phyloP scores from a whole-genome alignment of 352 stramenopile species.

The Pythium folliculosum region DNA sequence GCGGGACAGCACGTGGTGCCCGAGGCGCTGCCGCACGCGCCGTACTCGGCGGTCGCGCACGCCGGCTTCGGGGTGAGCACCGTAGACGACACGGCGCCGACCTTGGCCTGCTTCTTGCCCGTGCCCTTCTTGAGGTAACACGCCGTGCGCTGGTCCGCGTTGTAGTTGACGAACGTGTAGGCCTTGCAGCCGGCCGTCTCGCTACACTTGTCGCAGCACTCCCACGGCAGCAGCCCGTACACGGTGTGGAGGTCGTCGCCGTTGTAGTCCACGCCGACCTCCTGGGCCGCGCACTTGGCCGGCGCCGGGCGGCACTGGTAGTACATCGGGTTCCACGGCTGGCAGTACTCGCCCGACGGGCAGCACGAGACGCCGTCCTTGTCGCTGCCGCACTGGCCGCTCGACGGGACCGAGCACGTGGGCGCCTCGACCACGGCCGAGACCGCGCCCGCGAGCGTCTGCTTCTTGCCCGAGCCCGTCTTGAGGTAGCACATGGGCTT shows the following conservation, averaged over 20 bases:
- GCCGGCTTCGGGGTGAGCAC: conserved; percentile 14
- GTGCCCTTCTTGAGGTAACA: conserved; percentile 4
- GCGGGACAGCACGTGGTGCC: conserved; percentile 26
- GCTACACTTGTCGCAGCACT: conserved; percentile 33
- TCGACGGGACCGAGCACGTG: conserved; percentile 6
- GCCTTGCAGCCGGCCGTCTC: conserved; percentile 3
- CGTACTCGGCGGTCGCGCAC: conserved; percentile 10
- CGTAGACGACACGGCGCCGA: conserved; percentile 27
- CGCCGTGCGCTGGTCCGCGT: neutral
- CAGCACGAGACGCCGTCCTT: conserved; percentile 38
- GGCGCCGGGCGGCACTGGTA: conserved; percentile 51
- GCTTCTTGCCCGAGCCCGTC: neutral
- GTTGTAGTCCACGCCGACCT: conserved; percentile 18
- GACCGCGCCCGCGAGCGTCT: neutral
- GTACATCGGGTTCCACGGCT: conserved; percentile 64
- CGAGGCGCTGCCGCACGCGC: conserved; percentile 6
- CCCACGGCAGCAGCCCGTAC: conserved; percentile 19
- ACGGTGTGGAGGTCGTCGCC: conserved; percentile 39
- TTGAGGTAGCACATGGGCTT: conserved; percentile 3
- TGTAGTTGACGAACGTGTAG: conserved; percentile 10
- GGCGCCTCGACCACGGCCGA: neutral
- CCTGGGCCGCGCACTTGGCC: conserved; percentile 29
- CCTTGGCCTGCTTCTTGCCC: conserved; percentile 12
- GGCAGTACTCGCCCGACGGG: conserved; percentile 48
- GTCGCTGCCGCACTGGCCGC: conserved; percentile 25